Base-by-base conservation (phyloP, 306 rosid genomes). In the Elaeagnus macrophylla region DNA sequence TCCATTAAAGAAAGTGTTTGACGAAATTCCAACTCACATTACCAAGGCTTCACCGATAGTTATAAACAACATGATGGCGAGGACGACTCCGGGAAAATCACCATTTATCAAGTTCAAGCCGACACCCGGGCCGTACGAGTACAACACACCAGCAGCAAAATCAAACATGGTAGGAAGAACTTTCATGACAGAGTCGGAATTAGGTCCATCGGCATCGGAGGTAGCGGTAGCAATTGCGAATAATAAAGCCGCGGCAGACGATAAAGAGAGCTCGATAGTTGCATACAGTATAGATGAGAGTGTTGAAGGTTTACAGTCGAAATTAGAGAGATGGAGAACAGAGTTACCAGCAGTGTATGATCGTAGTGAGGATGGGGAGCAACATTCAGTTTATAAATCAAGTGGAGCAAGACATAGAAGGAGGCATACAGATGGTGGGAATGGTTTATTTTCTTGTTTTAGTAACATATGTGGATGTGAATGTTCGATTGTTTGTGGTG, bases 121-220 rank as follows among this genome's bases (percentile, higher is more conserved):
- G 58, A 0, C 45, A 44, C 41, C 61, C 4, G 36, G 51, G 12
- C 67, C 76, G 16, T 71, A 58, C 35, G 90, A 66, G 48, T 86
- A 83, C 12, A 72, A 67, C 7, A 84, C 94, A 1, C 95, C 96
- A 0, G 51, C 69, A 1, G 48, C 69, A 1, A 83, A 78, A 11
- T 68, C 93, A 11, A 69, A 65, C 39, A 46, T 70, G 49, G 20
- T 60, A 65, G 60, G 71, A 61, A 10, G 14, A 12, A 64, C 66
- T 37, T 58, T 74, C 0, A 10, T 93, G 39, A 87, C 99, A 0
- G 80, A 87, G 60, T 93, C 99, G 0, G 95, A 87, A 45, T 65
- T 93, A 0, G 99, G 99, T 3, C 99, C 99, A 0, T 93, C 96
- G 1, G 85, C 99, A 0, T 93, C 99, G 1, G 99, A 87, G 78